These are phyloP conservation scores for Xylaria sp. DNA, from an alignment of 2,329 filamentous ascomycete genomes.

Conservation along the genomic window DNA sequence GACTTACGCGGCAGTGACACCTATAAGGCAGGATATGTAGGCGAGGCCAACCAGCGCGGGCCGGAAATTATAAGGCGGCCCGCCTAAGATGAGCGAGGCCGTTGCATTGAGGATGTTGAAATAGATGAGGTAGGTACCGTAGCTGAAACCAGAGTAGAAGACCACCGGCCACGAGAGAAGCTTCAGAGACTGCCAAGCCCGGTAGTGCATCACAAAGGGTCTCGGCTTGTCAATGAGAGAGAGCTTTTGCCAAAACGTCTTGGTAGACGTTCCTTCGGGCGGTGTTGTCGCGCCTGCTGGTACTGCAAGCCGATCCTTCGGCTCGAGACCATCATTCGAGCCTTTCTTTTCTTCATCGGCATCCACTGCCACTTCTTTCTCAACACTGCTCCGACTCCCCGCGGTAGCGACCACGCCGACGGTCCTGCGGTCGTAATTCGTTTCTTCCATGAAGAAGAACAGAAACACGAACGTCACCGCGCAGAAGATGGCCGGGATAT, in stretches of 20 bases:
- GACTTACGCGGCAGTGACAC: slow-evolving; percentile 48
- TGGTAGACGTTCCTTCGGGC: slow-evolving; percentile 39
- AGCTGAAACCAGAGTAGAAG: slow-evolving; percentile 57
- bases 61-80: slow-evolving; percentile 53
- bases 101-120: slow-evolving; percentile 59
- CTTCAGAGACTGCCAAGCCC: slow-evolving; percentile 53
- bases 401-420: slow-evolving; percentile 39
- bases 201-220: slow-evolving; percentile 54
- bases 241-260: slow-evolving; percentile 57
- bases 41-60: slow-evolving; percentile 54
- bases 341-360: slow-evolving; percentile 34
- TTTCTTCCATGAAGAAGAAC: slow-evolving; percentile 71
- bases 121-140: slow-evolving; percentile 56
- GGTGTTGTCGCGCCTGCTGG: slow-evolving; percentile 33
- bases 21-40: slow-evolving; percentile 53
- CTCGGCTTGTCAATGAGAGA: slow-evolving; percentile 55
- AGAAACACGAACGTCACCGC: slow-evolving; percentile 52
- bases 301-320: slow-evolving; percentile 25
- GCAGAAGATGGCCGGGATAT: slow-evolving; percentile 56
- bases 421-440: slow-evolving; percentile 59
- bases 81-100: slow-evolving; percentile 54
- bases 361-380: slow-evolving; percentile 31
- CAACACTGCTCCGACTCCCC: slow-evolving; percentile 19
- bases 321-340: slow-evolving; percentile 35
- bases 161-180: slow-evolving; percentile 56